Percentiles rank a stretch among this genome's conserved stretches.
phyloP scores from a whole-genome alignment of 2,329 filamentous ascomycete genomes.

The Huntiella savannae region DNA sequence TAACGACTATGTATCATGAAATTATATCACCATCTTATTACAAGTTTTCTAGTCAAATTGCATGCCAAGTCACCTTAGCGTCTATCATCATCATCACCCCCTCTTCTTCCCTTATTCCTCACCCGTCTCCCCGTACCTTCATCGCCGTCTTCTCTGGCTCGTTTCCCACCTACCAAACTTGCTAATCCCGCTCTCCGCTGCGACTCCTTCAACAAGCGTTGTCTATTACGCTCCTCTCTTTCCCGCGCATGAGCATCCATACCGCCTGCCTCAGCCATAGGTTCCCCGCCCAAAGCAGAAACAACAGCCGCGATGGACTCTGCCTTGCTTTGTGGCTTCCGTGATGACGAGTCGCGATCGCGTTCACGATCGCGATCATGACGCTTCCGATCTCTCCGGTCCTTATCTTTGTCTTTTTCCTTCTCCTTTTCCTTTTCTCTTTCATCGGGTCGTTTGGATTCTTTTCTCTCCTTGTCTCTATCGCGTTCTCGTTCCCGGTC shows the following conservation, averaged over 20 bases:
- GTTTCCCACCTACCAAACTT: constrained; percentile 28
- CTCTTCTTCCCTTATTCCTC: constrained; percentile 13
- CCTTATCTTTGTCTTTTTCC: constrained; percentile 20
- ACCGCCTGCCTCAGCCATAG: constrained; percentile 8
- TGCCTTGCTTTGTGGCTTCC: neutral
- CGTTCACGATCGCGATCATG: constrained; percentile 16
- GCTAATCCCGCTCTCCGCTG: constrained; percentile 41
- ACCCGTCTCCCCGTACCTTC: constrained; percentile 14
- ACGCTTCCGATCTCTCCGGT: constrained; percentile 17
- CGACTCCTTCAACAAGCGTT: constrained; percentile 48
- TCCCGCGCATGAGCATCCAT: constrained; percentile 48
- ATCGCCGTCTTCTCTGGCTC: constrained; percentile 28
- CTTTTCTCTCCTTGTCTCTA: neutral
- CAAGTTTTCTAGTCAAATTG: neutral
- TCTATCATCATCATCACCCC: constrained; percentile 36
- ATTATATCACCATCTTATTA: neutral
- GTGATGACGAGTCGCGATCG: neutral
- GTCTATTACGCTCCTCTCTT: constrained; percentile 45
- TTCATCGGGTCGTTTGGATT: neutral
- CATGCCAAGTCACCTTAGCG: neutral
- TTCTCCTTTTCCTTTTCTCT: constrained; percentile 19
- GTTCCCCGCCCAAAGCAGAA: neutral
- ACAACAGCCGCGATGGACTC: constrained; percentile 3
- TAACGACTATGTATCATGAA: constrained; percentile 1
- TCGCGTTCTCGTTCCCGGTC: constrained; percentile 16